These are phyloP conservation scores for Backusella tuberculispora DNA, from an alignment of 192 early-diverging fungal species.

Conservation along the genomic window DNA sequence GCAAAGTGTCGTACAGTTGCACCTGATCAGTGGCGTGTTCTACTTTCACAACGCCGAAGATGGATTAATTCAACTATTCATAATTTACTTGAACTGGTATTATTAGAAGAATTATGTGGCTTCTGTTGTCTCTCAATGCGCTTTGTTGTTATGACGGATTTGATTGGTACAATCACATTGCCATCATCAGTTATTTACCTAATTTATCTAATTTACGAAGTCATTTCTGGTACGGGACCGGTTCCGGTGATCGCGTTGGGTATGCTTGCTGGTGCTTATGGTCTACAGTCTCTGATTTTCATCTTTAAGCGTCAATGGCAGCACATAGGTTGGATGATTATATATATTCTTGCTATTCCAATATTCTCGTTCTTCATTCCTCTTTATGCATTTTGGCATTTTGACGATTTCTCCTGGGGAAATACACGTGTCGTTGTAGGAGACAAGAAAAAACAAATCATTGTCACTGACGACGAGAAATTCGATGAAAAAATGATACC, in stretches of 20 bases:
- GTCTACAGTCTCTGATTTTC: conserved; percentile 87
- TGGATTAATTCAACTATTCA: conserved; percentile 99
- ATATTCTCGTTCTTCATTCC: conserved; percentile 70
- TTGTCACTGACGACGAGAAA: conserved; percentile 64
- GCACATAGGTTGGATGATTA: conserved; percentile 90
- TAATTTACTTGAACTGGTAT: conserved; percentile 93
- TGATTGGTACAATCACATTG: conserved; percentile 91
- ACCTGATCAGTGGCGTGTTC: conserved; percentile 91
- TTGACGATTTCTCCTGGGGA: conserved; percentile 99
- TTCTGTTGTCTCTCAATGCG: conserved; percentile 98
- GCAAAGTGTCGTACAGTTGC: conserved; percentile 93
- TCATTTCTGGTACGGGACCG: conserved; percentile 54
- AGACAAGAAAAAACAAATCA: conserved; percentile 57
- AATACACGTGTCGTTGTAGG: conserved; percentile 61
- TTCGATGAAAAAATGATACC: conserved; percentile 78
- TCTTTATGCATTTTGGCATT: conserved; percentile 94
- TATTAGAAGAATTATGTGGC: conserved; percentile 93
- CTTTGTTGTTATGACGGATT: conserved; percentile 93
- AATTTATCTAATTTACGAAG: conserved; percentile 77
- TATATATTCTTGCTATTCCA: conserved; percentile 78
- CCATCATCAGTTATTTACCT: conserved; percentile 90
- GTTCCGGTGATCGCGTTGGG: conserved; percentile 83
- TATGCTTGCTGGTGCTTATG: conserved; percentile 88
- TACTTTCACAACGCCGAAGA: conserved; percentile 96
- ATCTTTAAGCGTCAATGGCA: conserved; percentile 75